Evolutionary conservation across 176 grass and related monocot genomes (phyloP), one percentile per base, ranked within the genome.

Genomic region (Otatea glauca): DNA sequence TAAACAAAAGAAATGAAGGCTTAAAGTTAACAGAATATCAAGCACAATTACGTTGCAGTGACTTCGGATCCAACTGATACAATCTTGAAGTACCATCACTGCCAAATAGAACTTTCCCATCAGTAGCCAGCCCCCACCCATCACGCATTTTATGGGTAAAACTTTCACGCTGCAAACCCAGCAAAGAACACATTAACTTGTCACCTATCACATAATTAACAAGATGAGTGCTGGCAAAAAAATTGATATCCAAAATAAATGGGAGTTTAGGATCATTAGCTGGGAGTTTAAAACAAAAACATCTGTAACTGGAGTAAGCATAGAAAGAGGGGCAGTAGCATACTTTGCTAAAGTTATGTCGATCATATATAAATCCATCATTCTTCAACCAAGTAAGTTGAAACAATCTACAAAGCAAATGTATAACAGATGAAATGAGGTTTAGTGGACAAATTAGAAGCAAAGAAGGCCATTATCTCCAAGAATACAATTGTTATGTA

Each of bases 81-180:
- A 98, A 86, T 25, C 32, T 93, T 62, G 93, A 98, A 77, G 84
- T 95, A 38, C 96, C 96, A 88, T 98, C 96, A 74, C 85, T 95
- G n/a, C 91, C 96, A 90, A 91, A 98, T 85, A 98, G 79, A 68
- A 98, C 60, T 76, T 95, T 92, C 72, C 92, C 96, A 93, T 98
- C 91, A 42, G 96, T 98, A 2, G 93, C 87, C 64, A 98, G 17
- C 47, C 96, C 96, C 96, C 96, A 98, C 32, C 96, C 96, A 77
- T 98, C 91, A 77, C 37, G 60, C 96, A 98, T 98, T 76, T 90
- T 86, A 89, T 98, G 96, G 82, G 72, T 92, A 87, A 98, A 98
- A 63, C 83, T 87, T 34, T 88, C 14, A 38, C 27, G 53, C 96
- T 98, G 91, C 86, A 85, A 70, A 45, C 24, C 44, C 66, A 50